Evolutionary conservation across 331 rosid species (phyloP), one percentile per base, ranked within the genome.

Genomic region (Rhamnella rubrinervis): DNA sequence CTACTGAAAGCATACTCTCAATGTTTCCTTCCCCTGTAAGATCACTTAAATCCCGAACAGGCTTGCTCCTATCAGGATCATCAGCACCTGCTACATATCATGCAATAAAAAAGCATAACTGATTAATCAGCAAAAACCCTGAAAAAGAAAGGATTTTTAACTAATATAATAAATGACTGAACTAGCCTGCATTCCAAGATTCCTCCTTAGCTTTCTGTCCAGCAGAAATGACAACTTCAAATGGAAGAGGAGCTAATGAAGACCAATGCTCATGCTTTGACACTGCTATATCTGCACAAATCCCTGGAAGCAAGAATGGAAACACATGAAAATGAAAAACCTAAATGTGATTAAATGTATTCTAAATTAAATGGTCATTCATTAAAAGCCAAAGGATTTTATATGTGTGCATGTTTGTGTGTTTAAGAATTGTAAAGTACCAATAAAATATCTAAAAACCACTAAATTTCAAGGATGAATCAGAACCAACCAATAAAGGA

Each of bases 191-290:
- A 64, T 77, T 78, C 91, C 86, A 81, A 72, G 99, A 86, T 72
- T 89, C 96, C 78, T 93, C 98, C 85, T 89, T 88, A 53, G 99
- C 99, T 84, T 91, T 95, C 76, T 95, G 97, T 75, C 99, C 99
- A 66, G 97, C 96, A 72, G 99, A 91, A 78, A 85, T 60, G 71
- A 95, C 97, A 53, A 95, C 76, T 86, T 95, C 97, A 66, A 89
- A 89, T 23, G 99, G 99, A 73, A 95, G 92, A 82, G 98, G 97
- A 67, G 99, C 97, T 52, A 91, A 83, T 59, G 97, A 88, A 55
- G 97, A 95, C 97, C 97, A 95, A 76, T 89, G 89, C 77, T 95
- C 99, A 65, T 89, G 85, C 88, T 95, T 95, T 70, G 88, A 81
- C 72, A 64, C 74, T 71, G 89, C 85, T 77, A 91, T 78, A 82